phyloP scores from a whole-genome alignment of 2,329 filamentous ascomycete species.

The Venturia asperata region DNA sequence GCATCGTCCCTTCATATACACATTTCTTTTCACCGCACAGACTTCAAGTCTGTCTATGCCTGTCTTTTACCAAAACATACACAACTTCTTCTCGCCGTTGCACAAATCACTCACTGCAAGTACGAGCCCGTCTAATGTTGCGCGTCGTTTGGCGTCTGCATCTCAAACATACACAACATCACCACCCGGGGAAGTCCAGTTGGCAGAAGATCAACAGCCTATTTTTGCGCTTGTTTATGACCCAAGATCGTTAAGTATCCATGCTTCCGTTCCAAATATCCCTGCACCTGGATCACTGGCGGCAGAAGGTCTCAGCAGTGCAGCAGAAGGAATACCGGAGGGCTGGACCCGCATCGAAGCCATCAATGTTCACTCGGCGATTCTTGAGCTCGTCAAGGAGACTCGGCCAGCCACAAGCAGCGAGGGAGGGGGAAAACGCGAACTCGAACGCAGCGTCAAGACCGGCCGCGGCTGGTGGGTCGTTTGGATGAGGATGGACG shows the following conservation, averaged over 20 bases:
- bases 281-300: constrained; percentile 44
- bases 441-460: constrained; percentile 56
- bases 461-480: constrained; percentile 61
- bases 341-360: constrained; percentile 45
- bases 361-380: constrained; percentile 54
- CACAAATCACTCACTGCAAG: constrained; percentile 39
- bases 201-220: constrained; percentile 28
- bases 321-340: constrained; percentile 20
- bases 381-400: constrained; percentile 49
- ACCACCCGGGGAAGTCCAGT: constrained; percentile 26
- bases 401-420: constrained; percentile 38
- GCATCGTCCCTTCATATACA: constrained; percentile 67
- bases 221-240: constrained; percentile 58
- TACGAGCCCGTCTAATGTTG: constrained; percentile 37
- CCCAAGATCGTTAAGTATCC: constrained; percentile 49
- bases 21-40: constrained; percentile 60
- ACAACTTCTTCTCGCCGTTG: constrained; percentile 45
- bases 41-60: constrained; percentile 47
- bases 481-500: constrained; percentile 51
- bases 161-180: constrained; percentile 29
- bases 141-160: constrained; percentile 35
- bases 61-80: constrained; percentile 43
- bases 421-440: constrained; percentile 26
- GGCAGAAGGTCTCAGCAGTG: constrained; percentile 31
- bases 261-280: constrained; percentile 58